Base-by-base conservation (phyloP, 1,284 basidiomycete genomes). In the Hymenochaete sp. region DNA sequence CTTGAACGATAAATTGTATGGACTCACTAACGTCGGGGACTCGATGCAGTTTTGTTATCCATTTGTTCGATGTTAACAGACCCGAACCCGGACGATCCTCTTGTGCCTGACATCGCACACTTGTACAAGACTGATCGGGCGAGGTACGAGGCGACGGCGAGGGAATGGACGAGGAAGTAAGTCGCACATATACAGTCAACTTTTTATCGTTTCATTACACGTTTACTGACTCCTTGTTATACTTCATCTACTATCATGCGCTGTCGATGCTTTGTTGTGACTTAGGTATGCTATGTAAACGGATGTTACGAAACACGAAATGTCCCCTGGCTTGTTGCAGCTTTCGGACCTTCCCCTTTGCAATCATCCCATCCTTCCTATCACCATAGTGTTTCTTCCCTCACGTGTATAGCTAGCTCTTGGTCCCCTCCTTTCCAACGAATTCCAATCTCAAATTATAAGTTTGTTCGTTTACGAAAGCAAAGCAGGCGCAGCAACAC, bases 11-110 rank as follows among this genome's bases (percentile, higher is more conserved):
- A 35, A n/a, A 4, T n/a, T 6, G 5, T 6, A 5, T 35, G 5
- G 32, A 19, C 4, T n/a, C 8, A 35, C 14, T 35, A 19, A 35
- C 32, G 32, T 25, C 32, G 32, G 13, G 5, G 21, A 35, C 21
- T n/a, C 8, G 32, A 9, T 44, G 2, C 54, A 93, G 92, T 96
- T 27, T 65, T 97, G 25, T 75, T 96, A 57, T 95, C 90, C 59
- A 93, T 97, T 61, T 95, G 90, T 59, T 96, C 93, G 55, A 93
- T 96, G 87, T 69, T 97, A 59, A 95, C 91, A 39, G 93, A 97
- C 64, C 93, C 93, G 55, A 97, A 96, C 69, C 93, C 93, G 46
- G 92, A 95, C 65, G 93, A 97, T 62, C 93, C 79, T n/a, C 68
- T 84, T 62, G 81, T 84, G 38, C 82, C 83, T 43, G 81, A 85